Conservation (phyloP, 176 grass and related monocot genomes). For the Elaeis guineensis region DNA sequence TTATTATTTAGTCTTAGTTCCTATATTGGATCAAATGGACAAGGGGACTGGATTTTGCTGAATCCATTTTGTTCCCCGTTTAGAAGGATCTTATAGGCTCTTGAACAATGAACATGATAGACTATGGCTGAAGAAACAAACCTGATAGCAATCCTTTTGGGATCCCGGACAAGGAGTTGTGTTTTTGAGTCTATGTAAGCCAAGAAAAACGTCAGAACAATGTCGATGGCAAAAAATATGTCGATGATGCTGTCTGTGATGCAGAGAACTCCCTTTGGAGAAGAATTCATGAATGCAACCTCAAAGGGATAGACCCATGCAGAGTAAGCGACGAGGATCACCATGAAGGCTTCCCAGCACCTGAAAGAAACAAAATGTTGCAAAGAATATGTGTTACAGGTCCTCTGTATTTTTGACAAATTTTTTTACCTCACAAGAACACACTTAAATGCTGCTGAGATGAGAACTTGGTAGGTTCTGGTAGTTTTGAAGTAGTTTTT, state of each 20-base stretch:
- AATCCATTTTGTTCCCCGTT: no score
- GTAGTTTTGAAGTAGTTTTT: background rate
- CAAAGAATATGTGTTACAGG: background rate
- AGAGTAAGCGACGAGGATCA: slow-evolving; percentile 83
- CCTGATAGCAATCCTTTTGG: slow-evolving; percentile 58
- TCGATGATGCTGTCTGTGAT: slow-evolving; percentile 64
- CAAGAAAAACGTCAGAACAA: slow-evolving; percentile 84
- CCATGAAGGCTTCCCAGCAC: slow-evolving; percentile 97
- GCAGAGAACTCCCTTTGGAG: slow-evolving; percentile 65
- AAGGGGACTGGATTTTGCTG: no score
- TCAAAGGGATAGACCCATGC: slow-evolving; percentile 99
- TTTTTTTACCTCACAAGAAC: background rate
- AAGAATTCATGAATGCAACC: slow-evolving; percentile 83
- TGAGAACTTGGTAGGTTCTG: no score
- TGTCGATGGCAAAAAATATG: slow-evolving; percentile 73
- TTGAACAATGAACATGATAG: no score
- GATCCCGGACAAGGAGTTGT: slow-evolving; percentile 69
- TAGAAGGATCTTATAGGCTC: no score
- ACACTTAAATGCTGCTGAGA: background rate
- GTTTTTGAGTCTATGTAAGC: slow-evolving; percentile 80
- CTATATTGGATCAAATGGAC: no score
- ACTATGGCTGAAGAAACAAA: slow-evolving; percentile 2
- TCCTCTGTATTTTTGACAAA: background rate
- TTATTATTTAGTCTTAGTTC: no score
- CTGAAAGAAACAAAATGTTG: slow-evolving; percentile 19